Base-by-base conservation (phyloP, 441 rosid genomes). In the Pelargonium cotyledonis region DNA sequence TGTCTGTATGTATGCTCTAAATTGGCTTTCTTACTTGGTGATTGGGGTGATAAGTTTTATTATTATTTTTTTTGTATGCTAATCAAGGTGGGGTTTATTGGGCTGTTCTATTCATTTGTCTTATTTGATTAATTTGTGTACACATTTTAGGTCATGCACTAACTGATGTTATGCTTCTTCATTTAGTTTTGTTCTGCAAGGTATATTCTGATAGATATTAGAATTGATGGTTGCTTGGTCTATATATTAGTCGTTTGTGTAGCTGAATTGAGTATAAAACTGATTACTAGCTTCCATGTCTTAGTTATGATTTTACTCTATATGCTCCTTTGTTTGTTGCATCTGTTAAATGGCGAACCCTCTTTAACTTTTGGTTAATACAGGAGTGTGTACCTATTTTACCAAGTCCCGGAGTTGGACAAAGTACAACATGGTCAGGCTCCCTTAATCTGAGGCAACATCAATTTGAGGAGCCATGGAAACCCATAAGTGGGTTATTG, bases 351-450 rank as follows among this genome's bases (percentile, higher is more conserved):
- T 43, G 58, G 46, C 41, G 55, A 14, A 65, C 38, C 35, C 44
- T 55, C 61, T 15, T 55, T 15, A 19, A 15, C 21, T 55, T 68
- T 43, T 75, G 68, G 47, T 65, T 63, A 46, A 35, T 76, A 78
- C 89, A 90, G 96, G 91, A 81, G 63, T 76, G 49, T 65, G 81
- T 73, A 23, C 79, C 82, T 61, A 67, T 69, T 78, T 69, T 85
- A 29, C 78, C 85, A 60, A 76, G 47, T 70, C 85, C 75, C 12
- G 85, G 77, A 65, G 47, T 76, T 9, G 83, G 73, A 69, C 88
- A 80, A 60, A 91, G 87, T 78, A 70, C 79, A 0, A 69, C 80
- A 70, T 82, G 82, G 74, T 73, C 76, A 5, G 77, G 74, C 69
- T 74, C 81, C 41, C 74, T 78, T 38, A 84, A 70, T 76, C 53